Evolutionary conservation across 2,329 filamentous ascomycete species (phyloP).

Genomic region (Fusarium brachygibbosum): DNA sequence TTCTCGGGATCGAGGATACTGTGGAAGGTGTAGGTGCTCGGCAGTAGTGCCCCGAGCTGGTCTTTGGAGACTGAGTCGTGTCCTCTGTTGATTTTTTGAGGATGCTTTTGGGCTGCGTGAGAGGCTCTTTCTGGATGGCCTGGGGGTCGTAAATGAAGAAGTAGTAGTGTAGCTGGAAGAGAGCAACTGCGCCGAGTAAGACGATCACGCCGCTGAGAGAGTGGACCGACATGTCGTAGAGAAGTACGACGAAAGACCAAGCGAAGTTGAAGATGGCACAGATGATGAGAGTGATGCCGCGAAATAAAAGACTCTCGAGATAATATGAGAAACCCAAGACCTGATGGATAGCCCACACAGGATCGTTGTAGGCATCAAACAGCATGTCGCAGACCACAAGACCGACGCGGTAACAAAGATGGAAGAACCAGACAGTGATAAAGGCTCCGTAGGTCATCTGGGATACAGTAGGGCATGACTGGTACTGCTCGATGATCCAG

Average conservation of each 20-base stretch:
- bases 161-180: constrained; percentile 20
- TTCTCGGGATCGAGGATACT: not conserved
- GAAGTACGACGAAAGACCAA: not conserved
- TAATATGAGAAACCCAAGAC: constrained; percentile 1
- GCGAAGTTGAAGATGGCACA: constrained; percentile 5
- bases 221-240: constrained; percentile 19
- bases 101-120: not conserved
- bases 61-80: not conserved
- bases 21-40: not conserved
- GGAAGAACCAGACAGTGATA: constrained; percentile 30
- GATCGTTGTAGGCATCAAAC: constrained; percentile 3
- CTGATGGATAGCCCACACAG: constrained; percentile 5
- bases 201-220: not conserved
- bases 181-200: constrained; percentile 6
- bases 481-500: constrained; percentile 30
- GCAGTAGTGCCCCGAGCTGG: not conserved
- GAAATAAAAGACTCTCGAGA: not conserved
- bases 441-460: constrained; percentile 24
- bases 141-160: constrained; percentile 13
- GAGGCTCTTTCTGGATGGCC: not conserved
- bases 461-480: constrained; percentile 8
- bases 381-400: constrained; percentile 6
- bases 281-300: constrained; percentile 1
- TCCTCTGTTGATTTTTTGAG: not conserved
- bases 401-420: not conserved